Evolutionary conservation across 768 basidiomycete species (phyloP), one percentile per base, ranked within the genome.

Genomic region (Phallus indusiatus): DNA sequence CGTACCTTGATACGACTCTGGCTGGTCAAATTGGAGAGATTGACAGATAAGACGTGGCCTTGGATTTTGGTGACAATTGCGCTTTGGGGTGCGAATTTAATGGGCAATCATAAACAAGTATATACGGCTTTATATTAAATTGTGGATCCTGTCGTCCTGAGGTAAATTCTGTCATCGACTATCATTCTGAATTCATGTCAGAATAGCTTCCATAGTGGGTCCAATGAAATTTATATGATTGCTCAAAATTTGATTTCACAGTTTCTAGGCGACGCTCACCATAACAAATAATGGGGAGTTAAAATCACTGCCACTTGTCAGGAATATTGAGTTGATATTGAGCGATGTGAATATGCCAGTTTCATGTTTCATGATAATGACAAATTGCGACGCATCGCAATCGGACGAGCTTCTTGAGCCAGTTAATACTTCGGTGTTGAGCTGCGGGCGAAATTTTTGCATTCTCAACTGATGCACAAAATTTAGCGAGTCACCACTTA

Each of bases 1-100:
- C 76, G 75, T 47, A 90, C 88, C 1, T 77, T 90, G 24, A 73
- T 74, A 2, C 66, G 75, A 36, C 74, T 90, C 12, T 84, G 83
- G 70, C 88, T 87, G 86, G 71, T 75, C 61, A 78, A 81, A 34
- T 88, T 88, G 86, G 72, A 74, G 49, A 70, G 34, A 36, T 20
- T 53, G 35, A 37, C 49, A 33, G 33, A 52, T 28, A 52, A 59
- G 21, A 59, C 57, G 11, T 59, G 57, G 57, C 22, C 50, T 33
- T 59, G 57, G 57, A 59, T 59, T 20, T 5, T 59, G 16, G 28
- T 59, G 47, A 59, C 57, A 10, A 9, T 59, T 22, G 34, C 52
- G 14, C 28, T 59, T 33, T 59, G 57, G 57, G 33, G 35, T 8
- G n/a, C 52, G 16, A 49, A 28, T 21, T 2, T 59, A 24, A 48